Base-by-base conservation (phyloP, 2,329 filamentous ascomycete species). In the Pseudocercospora macadamiae region DNA sequence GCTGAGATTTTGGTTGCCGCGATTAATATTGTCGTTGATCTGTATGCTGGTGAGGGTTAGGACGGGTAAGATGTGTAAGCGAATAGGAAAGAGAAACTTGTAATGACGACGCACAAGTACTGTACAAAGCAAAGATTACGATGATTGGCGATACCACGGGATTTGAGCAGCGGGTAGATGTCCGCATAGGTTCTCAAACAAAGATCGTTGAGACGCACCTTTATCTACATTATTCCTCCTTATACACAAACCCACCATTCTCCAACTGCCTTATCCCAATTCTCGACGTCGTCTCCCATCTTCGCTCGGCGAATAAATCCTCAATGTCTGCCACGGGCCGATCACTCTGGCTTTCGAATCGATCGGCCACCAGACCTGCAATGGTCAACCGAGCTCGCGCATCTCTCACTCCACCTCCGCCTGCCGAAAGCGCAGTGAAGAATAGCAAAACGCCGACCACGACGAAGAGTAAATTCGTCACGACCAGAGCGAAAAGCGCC, bases 1-100 rank as follows among this genome's bases (percentile, higher is more conserved):
- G 93, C 93, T 10, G 95, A 99, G 74, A 97, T 97, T 62, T 78
- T 97, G 6, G 92, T 97, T 48, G 71, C 70, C 2, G 89, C 86
- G 16, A 89, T 97, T 68, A 97, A 97, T 75, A 97, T 99, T 64
- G 84, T 97, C 26, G 95, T 97, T 30, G 95, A 97, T 75, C 73
- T 97, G 65, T 96, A 96, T 70, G 92, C 89, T 57, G 83, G 72
- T 4, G 68, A 59, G 34, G 62, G 62, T 37, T 64, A 56, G 47
- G 4, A 39, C 8, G 3, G 25, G 19, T 8, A 39, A 51, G 19
- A 2, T 26, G 21, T 37, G 32, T 21, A 23, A 16, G 19, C 12
- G 37, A 18, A 23, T 4, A 44, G 21, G 37, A 12, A 42, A 42
- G 3, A n/a, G 42, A 42, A 18, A 16, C 9, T 47, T 47, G 42